phyloP scores from a whole-genome alignment of 495 filamentous ascomycete species.

The Daldinia decipiens region DNA sequence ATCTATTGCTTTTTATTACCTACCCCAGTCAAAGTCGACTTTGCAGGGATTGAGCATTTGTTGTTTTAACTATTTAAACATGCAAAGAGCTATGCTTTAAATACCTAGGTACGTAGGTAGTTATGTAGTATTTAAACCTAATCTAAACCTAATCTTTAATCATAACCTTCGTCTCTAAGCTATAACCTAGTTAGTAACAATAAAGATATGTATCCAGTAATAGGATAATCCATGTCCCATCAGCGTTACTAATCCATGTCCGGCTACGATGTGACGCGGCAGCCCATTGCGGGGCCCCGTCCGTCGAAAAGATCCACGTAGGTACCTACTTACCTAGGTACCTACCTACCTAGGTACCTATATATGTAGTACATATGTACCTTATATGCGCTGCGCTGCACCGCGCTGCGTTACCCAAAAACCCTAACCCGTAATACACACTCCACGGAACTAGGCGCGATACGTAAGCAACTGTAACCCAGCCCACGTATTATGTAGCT shows the following conservation, averaged over 20 bases:
- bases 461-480: slow-evolving; percentile 27
- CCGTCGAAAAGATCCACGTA: background rate
- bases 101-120: no score
- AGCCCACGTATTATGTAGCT: slow-evolving; percentile 6
- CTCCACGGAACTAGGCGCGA: slow-evolving; percentile 8
- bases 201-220: background rate
- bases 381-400: no score
- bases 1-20: no score
- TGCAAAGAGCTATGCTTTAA: no score
- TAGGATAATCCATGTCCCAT: background rate
- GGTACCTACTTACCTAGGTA: no score
- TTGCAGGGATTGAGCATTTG: no score
- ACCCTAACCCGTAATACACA: background rate
- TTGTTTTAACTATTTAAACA: no score
- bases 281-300: slow-evolving; percentile 24
- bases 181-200: background rate
- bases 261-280: slow-evolving; percentile 19
- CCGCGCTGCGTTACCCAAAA: background rate
- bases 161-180: background rate
- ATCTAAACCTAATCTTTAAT: no score
- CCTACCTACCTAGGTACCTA: no score
- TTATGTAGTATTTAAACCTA: no score
- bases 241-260: slow-evolving; percentile 20
- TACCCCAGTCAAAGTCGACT: no score
- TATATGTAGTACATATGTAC: no score